phyloP scores from a whole-genome alignment of 2,329 filamentous ascomycete genomes.

The Thelonectria discophora region DNA sequence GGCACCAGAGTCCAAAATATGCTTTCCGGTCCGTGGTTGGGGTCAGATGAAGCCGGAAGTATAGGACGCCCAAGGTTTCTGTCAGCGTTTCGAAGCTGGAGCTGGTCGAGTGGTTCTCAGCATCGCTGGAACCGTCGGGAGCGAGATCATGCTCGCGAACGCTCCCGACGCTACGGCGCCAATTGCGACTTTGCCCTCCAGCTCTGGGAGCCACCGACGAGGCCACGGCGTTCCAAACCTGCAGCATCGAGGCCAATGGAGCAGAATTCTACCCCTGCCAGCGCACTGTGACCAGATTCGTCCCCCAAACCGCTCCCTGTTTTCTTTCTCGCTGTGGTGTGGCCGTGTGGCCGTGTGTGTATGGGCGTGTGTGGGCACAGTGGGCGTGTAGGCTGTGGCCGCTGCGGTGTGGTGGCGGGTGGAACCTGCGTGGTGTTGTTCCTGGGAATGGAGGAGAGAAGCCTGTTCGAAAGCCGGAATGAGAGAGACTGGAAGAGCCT shows the following conservation, averaged over 20 bases:
- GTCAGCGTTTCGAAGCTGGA: constrained; percentile 1
- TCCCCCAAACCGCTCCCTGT: constrained; percentile 13
- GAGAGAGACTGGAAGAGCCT: constrained; percentile 11
- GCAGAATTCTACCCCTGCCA: constrained; percentile 10
- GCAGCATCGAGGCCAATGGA: constrained; percentile 12
- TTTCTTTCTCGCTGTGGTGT: too few species aligned
- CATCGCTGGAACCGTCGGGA: constrained; percentile 1
- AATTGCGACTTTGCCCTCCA: constrained; percentile 9
- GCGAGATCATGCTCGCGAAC: constrained; percentile 19
- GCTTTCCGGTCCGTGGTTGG: constrained; percentile 1
- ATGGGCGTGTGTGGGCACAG: too few species aligned
- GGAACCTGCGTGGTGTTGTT: constrained; percentile 8
- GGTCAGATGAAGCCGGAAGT: background rate
- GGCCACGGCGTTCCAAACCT: constrained; percentile 11
- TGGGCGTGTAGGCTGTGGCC: constrained; percentile 9
- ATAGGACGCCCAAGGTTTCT: background rate
- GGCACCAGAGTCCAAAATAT: background rate
- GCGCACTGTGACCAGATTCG: constrained; percentile 8
- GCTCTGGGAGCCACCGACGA: constrained; percentile 12
- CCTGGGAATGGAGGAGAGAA: constrained; percentile 11
- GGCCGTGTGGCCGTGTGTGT: too few species aligned
- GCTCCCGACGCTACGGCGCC: constrained; percentile 26
- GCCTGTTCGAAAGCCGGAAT: constrained; percentile 13
- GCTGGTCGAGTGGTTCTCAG: background rate
- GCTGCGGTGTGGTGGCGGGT: constrained; percentile 15